phyloP scores from a whole-genome alignment of 1,139 yeast genomes.

The Kodamaea arcana region DNA sequence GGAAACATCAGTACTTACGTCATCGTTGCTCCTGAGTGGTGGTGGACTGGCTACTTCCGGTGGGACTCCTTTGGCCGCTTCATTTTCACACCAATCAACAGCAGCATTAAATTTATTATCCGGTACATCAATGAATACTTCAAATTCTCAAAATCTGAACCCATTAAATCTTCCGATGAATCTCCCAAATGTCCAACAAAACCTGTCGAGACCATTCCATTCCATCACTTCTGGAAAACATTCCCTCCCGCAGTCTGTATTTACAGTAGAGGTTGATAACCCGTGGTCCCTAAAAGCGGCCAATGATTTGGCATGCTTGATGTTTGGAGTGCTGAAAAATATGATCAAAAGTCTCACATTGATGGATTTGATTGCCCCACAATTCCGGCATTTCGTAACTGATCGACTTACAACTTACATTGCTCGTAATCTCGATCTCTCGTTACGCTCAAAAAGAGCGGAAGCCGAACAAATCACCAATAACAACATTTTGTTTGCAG shows the following conservation, averaged over 20 bases:
- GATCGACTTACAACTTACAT: slow-evolving; percentile 44
- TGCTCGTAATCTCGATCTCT: slow-evolving; percentile 13
- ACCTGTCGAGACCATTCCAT: slow-evolving; percentile 49
- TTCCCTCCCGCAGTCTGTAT: slow-evolving; percentile 72
- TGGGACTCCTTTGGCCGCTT: slow-evolving; percentile 1
- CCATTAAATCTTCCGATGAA: slow-evolving; percentile 8
- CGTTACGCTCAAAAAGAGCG: slow-evolving; percentile 9
- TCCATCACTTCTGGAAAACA: slow-evolving; percentile 61
- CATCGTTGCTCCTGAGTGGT: slow-evolving; percentile 28
- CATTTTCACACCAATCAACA: slow-evolving; percentile 20
- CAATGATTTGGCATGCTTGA: slow-evolving; percentile 83
- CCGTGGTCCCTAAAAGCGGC: slow-evolving; percentile 86
- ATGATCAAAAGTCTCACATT: slow-evolving; percentile 62
- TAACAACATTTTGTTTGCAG: slow-evolving; percentile 41
- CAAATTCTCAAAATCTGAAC: too few species aligned
- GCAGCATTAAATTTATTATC: slow-evolving; percentile 25
- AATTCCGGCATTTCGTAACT: slow-evolving; percentile 63
- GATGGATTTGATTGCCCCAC: slow-evolving; percentile 73
- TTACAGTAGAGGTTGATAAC: slow-evolving; percentile 68
- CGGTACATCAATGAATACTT: slow-evolving; percentile 2
- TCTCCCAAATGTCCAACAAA: slow-evolving; percentile 9
- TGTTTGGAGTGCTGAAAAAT: slow-evolving; percentile 74
- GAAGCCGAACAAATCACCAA: slow-evolving; percentile 22
- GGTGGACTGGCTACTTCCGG: background rate
- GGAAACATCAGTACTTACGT: slow-evolving; percentile 47